Percentiles rank a stretch among this genome's conserved stretches.
These are phyloP conservation scores for Calonectria crousiana DNA, from an alignment of 2,329 filamentous ascomycete genomes.

Conservation along the genomic window DNA sequence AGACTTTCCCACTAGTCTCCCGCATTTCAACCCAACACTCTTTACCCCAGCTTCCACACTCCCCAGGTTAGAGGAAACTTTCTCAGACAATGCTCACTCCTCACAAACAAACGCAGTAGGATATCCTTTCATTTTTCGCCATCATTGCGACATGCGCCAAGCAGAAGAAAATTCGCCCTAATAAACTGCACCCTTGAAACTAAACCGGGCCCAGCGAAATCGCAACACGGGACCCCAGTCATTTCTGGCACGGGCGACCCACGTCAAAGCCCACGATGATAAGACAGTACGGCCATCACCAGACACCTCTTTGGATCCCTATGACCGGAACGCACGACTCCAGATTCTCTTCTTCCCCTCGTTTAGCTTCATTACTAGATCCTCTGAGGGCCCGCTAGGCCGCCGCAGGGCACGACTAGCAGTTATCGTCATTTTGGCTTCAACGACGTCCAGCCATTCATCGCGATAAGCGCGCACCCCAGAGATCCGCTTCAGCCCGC, in stretches of 20 bases:
- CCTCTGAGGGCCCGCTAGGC: constrained; percentile 32
- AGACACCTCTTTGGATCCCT: constrained; percentile 25
- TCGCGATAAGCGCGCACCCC: constrained; percentile 46
- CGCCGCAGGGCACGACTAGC: constrained; percentile 24
- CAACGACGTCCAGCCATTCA: constrained; percentile 38
- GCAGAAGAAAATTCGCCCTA: background rate
- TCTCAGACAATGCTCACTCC: background rate
- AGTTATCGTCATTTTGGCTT: constrained; percentile 31
- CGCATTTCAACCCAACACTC: constrained; percentile 16
- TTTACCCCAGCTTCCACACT: constrained; percentile 44
- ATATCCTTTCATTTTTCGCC: constrained; percentile 26
- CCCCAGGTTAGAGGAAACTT: constrained; percentile 29
- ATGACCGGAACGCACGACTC: constrained; percentile 18
- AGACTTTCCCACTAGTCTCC: constrained; percentile 27
- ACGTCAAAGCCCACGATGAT: constrained; percentile 34
- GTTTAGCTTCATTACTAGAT: constrained; percentile 16
- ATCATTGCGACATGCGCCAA: constrained; percentile 16
- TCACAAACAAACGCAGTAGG: constrained; percentile 9
- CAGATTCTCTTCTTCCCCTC: constrained; percentile 24
- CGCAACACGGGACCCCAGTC: constrained; percentile 27
- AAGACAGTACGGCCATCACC: constrained; percentile 31
- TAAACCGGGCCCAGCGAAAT: constrained; percentile 30
- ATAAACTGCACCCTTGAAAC: background rate
- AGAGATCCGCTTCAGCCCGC: constrained; percentile 36
- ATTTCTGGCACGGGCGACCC: constrained; percentile 26